phyloP scores from a whole-genome alignment of 176 grass and related monocot genomes.

The Zea luxurians region DNA sequence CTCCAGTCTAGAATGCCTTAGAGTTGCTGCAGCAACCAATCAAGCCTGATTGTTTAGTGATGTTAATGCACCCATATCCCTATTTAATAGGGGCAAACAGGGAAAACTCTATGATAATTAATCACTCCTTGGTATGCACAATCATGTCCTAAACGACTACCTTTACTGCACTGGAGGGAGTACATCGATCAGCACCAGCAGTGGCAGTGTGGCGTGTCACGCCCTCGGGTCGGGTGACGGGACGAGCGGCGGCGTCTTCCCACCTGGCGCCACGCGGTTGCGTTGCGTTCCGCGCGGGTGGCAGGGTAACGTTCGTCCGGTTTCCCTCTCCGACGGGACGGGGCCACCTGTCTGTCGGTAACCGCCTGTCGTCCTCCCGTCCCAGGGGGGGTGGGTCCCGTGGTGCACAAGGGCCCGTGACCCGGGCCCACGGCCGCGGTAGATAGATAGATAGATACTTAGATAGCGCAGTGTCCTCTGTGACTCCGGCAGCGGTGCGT shows the following conservation, averaged over 20 bases:
- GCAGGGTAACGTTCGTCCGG: too few species aligned
- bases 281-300: not conserved
- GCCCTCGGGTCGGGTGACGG: not conserved
- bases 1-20: too few species aligned
- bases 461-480: not conserved
- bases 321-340: not conserved
- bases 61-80: too few species aligned
- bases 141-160: too few species aligned
- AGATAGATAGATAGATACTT: not conserved
- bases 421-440: not conserved
- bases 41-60: too few species aligned
- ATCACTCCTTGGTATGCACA: too few species aligned
- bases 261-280: slow-evolving; percentile 2
- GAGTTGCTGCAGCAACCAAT: too few species aligned
- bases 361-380: not conserved
- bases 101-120: too few species aligned
- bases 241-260: not conserved
- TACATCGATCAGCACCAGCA: not conserved
- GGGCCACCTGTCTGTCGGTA: not conserved
- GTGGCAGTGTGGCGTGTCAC: not conserved
- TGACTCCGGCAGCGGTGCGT: not conserved
- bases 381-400: not conserved
- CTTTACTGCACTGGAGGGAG: too few species aligned
- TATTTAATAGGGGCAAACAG: too few species aligned
- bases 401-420: not conserved